phyloP scores from a whole-genome alignment of 2,329 filamentous ascomycete species.

The Trichoderma hamatum region DNA sequence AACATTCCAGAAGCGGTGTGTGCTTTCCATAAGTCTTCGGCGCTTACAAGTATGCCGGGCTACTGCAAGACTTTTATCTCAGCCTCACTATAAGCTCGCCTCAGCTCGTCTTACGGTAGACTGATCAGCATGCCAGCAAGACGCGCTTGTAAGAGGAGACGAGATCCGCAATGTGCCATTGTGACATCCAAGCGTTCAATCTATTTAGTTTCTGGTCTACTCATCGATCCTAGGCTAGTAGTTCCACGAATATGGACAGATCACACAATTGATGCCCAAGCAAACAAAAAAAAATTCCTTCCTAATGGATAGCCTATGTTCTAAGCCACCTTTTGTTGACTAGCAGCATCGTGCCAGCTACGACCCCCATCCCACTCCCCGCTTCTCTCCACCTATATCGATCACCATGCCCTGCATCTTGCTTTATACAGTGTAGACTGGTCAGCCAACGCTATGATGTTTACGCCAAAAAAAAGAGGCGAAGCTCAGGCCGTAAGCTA shows the following conservation, averaged over 20 bases:
- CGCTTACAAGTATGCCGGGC: background rate
- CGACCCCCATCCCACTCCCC: background rate
- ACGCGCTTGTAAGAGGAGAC: background rate
- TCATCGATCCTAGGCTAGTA: background rate
- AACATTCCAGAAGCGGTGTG: background rate
- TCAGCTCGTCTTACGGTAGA: constrained; percentile 16
- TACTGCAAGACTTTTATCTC: background rate
- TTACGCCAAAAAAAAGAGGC: background rate
- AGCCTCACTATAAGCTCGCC: background rate
- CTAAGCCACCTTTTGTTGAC: constrained; percentile 10
- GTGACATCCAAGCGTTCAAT: background rate
- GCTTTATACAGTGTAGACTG: background rate
- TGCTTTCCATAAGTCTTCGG: background rate
- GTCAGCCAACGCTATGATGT: background rate
- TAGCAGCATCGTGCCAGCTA: background rate
- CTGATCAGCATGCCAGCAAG: background rate
- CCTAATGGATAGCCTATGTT: background rate
- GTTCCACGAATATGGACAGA: background rate
- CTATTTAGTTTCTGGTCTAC: background rate
- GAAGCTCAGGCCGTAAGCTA: background rate
- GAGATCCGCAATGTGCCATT: constrained; percentile 2
- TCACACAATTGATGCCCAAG: background rate
- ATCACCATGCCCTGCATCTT: background rate
- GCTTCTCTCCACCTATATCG: background rate
- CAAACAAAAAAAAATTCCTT: background rate